Percentiles rank a stretch among this genome's conserved stretches.
These are phyloP conservation scores for Tricholoma saponaceum DNA, from an alignment of 768 basidiomycete species.

Conservation along the genomic window DNA sequence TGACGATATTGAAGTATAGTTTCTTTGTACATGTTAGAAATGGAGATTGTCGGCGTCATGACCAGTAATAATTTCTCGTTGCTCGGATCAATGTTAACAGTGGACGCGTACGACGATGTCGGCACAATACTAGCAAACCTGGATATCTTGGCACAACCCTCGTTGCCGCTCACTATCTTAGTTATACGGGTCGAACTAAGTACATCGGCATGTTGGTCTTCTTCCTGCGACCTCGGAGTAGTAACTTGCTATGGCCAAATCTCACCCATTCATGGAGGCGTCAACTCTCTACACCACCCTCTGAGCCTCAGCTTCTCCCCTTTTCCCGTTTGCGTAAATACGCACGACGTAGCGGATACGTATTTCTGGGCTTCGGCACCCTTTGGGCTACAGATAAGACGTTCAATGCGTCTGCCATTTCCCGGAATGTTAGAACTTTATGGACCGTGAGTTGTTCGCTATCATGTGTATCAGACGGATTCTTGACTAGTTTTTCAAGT, in stretches of 20 bases:
- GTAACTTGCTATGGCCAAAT: not conserved
- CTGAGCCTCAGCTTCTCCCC: not conserved
- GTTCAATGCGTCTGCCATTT: conserved; percentile 56
- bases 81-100: too few species aligned
- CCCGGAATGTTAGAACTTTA: conserved; percentile 50
- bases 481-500: conserved; percentile 34
- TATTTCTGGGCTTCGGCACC: conserved; percentile 34
- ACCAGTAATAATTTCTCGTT: too few species aligned
- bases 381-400: conserved; percentile 43
- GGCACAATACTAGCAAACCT: not conserved
- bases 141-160: not conserved
- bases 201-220: not conserved
- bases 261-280: not conserved
- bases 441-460: conserved; percentile 36
- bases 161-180: too few species aligned
- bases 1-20: not conserved
- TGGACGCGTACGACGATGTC: not conserved
- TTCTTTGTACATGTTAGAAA: not conserved
- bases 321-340: conserved; percentile 13
- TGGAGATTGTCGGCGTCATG: too few species aligned
- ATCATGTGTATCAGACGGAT: not conserved
- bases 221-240: not conserved
- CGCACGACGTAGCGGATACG: conserved; percentile 30
- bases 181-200: too few species aligned
- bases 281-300: not conserved